These are phyloP conservation scores for Pittosporum tobira DNA, from an alignment of 129 eudicot genomes.

Conservation along the genomic window DNA sequence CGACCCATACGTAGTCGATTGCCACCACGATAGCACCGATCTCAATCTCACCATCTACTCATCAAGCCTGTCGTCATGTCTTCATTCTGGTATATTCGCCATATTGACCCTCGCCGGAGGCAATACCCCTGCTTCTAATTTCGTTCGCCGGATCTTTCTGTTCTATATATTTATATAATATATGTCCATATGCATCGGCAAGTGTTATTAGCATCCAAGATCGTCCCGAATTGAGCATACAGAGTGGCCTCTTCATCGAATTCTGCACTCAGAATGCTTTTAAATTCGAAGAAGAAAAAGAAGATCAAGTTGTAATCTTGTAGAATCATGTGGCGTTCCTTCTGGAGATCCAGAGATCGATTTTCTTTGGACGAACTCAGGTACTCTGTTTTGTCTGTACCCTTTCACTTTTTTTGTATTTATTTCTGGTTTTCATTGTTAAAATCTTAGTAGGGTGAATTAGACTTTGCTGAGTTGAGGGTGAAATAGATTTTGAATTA, in stretches of 20 bases:
- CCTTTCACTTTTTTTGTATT: neutral
- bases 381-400: slow-evolving; percentile 13
- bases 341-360: slow-evolving; percentile 71
- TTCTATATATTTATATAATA: neutral
- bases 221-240: neutral
- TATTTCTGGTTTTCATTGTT: neutral
- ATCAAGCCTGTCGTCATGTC: too few relatives aligned
- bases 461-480: neutral
- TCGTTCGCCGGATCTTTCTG: too few relatives aligned
- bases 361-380: slow-evolving; percentile 69
- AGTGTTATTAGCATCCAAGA: neutral
- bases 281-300: slow-evolving; percentile 8
- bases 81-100: too few relatives aligned
- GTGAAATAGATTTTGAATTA: too few relatives aligned
- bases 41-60: too few relatives aligned
- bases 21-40: too few relatives aligned
- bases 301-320: slow-evolving; percentile 14
- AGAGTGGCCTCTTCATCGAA: slow-evolving; percentile 5
- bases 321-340: slow-evolving; percentile 68
- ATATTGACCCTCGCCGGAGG: too few relatives aligned
- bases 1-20: too few relatives aligned
- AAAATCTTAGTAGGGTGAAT: neutral
- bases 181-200: neutral
- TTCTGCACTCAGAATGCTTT: neutral
- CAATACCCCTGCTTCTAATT: too few relatives aligned